phyloP scores from a whole-genome alignment of 1,284 basidiomycete genomes.

The Polyporus tsugae region DNA sequence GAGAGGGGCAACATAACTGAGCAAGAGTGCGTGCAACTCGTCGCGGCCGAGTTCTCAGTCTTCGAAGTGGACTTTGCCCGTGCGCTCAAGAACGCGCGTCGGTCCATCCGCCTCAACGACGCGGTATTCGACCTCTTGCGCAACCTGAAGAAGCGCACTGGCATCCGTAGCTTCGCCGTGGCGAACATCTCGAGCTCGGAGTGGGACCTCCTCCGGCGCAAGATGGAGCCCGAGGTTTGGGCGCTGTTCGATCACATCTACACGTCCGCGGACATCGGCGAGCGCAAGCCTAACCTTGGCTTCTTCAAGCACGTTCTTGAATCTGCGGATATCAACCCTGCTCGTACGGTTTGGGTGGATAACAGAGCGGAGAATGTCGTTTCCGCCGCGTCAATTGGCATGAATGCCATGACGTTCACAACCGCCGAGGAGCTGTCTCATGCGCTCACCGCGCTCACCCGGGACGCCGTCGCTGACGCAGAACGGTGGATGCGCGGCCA shows the following conservation, averaged over 20 bases:
- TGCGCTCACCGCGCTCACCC: slow-evolving; percentile 42
- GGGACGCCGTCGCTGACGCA: slow-evolving; percentile 53
- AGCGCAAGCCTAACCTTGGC: slow-evolving; percentile 52
- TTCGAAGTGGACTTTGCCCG: slow-evolving; percentile 46
- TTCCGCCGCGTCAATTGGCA: slow-evolving; percentile 56
- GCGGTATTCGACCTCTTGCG: slow-evolving; percentile 53
- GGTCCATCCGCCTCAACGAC: slow-evolving; percentile 50
- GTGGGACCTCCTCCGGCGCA: slow-evolving; percentile 51
- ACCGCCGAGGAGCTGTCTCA: slow-evolving; percentile 42
- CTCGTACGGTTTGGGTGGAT: slow-evolving; percentile 56
- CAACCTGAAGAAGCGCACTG: slow-evolving; percentile 48
- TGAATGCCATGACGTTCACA: slow-evolving; percentile 56
- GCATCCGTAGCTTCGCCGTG: slow-evolving; percentile 57
- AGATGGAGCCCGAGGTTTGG: slow-evolving; percentile 53
- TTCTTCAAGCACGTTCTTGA: slow-evolving; percentile 57
- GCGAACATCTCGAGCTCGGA: slow-evolving; percentile 63
- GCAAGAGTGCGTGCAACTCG: slow-evolving; percentile 49
- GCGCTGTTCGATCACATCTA: slow-evolving; percentile 9
- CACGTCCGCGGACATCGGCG: not conserved
- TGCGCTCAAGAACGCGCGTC: slow-evolving; percentile 52
- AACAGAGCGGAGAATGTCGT: slow-evolving; percentile 62
- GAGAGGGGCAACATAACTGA: slow-evolving; percentile 48
- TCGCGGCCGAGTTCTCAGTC: slow-evolving; percentile 50
- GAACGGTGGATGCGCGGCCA: slow-evolving; percentile 47
- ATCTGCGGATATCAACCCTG: slow-evolving; percentile 44